Conservation (phyloP, 208 protist species). For the Acanthamoeba triangularis region DNA sequence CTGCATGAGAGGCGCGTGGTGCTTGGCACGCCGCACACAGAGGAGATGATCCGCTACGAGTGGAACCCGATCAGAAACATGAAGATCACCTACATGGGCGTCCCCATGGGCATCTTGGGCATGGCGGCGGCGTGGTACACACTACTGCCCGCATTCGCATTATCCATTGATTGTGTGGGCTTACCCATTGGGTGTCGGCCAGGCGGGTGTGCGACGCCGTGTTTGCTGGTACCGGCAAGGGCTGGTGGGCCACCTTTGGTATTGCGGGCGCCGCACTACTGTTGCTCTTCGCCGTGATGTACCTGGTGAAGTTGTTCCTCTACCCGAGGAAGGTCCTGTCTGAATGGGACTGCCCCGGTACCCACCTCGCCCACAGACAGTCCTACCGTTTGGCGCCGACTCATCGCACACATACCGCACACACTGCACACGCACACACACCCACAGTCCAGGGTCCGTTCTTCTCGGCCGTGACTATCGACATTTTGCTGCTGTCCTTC, state of each 20-base stretch:
- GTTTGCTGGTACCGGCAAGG: background rate
- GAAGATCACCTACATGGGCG: slow-evolving; percentile 69
- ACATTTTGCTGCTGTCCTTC: slow-evolving; percentile 62
- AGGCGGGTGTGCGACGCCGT: background rate
- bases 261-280: background rate
- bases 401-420: background rate
- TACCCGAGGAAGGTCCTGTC: slow-evolving; percentile 51
- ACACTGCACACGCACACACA: background rate
- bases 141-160: background rate
- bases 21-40: slow-evolving; percentile 1
- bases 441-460: slow-evolving; percentile 33
- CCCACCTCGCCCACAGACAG: background rate
- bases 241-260: background rate
- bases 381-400: too few relatives aligned
- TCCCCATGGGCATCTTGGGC: slow-evolving; percentile 36
- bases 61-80: slow-evolving; percentile 73
- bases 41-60: slow-evolving; percentile 68
- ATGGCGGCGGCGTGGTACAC: slow-evolving; percentile 29
- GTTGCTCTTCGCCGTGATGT: background rate
- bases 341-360: slow-evolving; percentile 63
- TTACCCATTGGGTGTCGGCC: background rate
- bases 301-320: slow-evolving; percentile 52
- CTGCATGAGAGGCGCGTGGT: background rate
- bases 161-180: too few relatives aligned
- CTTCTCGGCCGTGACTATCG: slow-evolving; percentile 48